phyloP scores from a whole-genome alignment of 2,329 filamentous ascomycete genomes.

The Alternaria panax region DNA sequence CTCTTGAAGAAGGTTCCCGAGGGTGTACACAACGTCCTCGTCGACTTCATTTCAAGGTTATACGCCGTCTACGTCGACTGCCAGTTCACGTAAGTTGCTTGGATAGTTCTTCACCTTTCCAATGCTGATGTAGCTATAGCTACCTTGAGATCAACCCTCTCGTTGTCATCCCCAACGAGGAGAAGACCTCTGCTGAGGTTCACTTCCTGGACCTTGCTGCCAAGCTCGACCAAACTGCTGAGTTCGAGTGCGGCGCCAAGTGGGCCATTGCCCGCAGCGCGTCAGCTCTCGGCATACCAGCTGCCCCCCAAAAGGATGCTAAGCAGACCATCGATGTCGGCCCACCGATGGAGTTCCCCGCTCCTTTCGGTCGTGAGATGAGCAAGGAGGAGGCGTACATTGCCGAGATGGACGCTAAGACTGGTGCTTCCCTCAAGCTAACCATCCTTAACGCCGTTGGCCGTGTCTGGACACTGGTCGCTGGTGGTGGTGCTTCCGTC shows the following conservation, averaged over 20 bases:
- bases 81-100: constrained; percentile 78
- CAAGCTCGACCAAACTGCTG: constrained; percentile 98
- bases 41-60: constrained; percentile 98
- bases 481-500: constrained; percentile 98
- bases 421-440: constrained; percentile 96
- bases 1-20: constrained; percentile 93
- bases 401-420: constrained; percentile 98
- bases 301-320: constrained; percentile 64
- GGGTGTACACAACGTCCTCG: constrained; percentile 96
- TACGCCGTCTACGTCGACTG: constrained; percentile 99
- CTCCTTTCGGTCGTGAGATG: constrained; percentile 97
- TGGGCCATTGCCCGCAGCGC: constrained; percentile 96
- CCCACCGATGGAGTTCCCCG: constrained; percentile 98
- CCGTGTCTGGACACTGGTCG: constrained; percentile 97
- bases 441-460: constrained; percentile 92
- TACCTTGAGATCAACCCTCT: constrained; percentile 99
- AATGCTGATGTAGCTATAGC: constrained; percentile 38
- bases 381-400: constrained; percentile 99
- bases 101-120: background rate
- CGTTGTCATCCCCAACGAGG: constrained; percentile 94
- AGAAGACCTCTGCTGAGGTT: constrained; percentile 90
- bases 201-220: constrained; percentile 98
- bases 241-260: constrained; percentile 99
- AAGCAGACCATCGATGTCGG: constrained; percentile 95
- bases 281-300: constrained; percentile 82